Evolutionary conservation across 2,329 filamentous ascomycete species (phyloP).

Genomic region (Hypoxylon sp.): DNA sequence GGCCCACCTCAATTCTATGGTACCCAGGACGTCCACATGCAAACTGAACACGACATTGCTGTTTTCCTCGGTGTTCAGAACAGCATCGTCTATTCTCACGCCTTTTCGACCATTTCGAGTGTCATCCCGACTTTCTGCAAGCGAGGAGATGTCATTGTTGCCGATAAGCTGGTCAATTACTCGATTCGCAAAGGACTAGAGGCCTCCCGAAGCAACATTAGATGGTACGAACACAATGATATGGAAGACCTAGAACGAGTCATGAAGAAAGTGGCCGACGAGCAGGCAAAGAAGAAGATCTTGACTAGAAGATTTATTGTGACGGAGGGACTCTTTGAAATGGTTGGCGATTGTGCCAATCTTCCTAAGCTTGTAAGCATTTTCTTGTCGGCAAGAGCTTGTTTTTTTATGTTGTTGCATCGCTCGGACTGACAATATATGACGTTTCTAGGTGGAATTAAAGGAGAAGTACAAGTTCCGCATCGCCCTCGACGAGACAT

Average conservation of each 20-base stretch:
- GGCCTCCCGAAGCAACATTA: slow-evolving; percentile 88
- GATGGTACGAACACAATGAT: slow-evolving; percentile 96
- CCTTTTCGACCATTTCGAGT: slow-evolving; percentile 96
- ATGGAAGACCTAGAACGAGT: slow-evolving; percentile 93
- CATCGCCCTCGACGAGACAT: slow-evolving; percentile 96
- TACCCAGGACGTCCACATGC: slow-evolving; percentile 98
- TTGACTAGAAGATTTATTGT: slow-evolving; percentile 95
- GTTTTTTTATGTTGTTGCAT: background rate
- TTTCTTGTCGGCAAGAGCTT: background rate
- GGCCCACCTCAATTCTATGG: slow-evolving; percentile 98
- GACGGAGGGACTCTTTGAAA: slow-evolving; percentile 94
- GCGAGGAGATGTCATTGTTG: slow-evolving; percentile 95
- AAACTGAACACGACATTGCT: slow-evolving; percentile 93
- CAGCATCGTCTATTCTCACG: slow-evolving; percentile 95
- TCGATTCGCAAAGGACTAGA: slow-evolving; percentile 94
- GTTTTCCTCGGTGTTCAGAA: slow-evolving; percentile 87
- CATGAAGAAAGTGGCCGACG: slow-evolving; percentile 85
- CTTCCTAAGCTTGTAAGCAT: slow-evolving; percentile 82
- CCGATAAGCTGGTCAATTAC: slow-evolving; percentile 93
- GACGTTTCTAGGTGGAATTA: slow-evolving; percentile 76
- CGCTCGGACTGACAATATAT: slow-evolving; percentile 23
- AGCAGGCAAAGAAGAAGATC: slow-evolving; percentile 86
- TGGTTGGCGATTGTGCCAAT: slow-evolving; percentile 85
- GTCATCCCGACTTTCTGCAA: slow-evolving; percentile 98
- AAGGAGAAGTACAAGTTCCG: slow-evolving; percentile 98